Evolutionary conservation across 805 yeast genomes (phyloP).

Genomic region (Blastobotrys muscicola): DNA sequence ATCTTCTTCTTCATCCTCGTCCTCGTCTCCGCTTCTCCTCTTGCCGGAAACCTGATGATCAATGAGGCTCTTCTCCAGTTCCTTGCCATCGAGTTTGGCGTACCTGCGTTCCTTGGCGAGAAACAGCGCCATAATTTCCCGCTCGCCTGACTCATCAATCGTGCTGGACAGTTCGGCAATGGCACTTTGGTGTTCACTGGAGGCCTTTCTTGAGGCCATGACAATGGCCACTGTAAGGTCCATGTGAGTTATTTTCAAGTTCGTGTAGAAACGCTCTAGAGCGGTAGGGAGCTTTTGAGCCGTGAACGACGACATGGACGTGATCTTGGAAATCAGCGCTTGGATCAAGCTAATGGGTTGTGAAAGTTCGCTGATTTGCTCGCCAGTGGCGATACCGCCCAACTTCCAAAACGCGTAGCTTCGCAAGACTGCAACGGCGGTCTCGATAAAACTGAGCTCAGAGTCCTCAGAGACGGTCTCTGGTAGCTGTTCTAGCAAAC

Average conservation of each 20-base stretch:
- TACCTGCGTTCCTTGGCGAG: slow-evolving; percentile 40
- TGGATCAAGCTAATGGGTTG: not conserved
- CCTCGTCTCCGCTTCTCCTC: slow-evolving; percentile 2
- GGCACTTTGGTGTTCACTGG: slow-evolving; percentile 6
- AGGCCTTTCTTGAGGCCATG: too few relatives aligned
- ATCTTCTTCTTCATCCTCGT: not conserved
- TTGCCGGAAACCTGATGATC: not conserved
- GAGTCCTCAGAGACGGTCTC: not conserved
- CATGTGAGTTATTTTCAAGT: too few relatives aligned
- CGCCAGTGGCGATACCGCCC: slow-evolving; percentile 2
- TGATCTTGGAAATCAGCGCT: not conserved
- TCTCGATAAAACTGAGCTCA: not conserved
- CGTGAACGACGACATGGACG: not conserved
- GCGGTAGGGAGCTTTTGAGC: not conserved
- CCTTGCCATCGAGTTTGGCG: slow-evolving; percentile 21
- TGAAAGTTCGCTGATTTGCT: not conserved
- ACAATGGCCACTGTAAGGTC: too few relatives aligned
- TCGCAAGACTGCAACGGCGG: slow-evolving; percentile 3
- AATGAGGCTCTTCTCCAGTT: slow-evolving; percentile 8
- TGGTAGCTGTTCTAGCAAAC: not conserved
- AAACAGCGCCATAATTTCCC: slow-evolving; percentile 33
- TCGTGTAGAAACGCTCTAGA: too few relatives aligned
- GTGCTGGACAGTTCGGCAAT: slow-evolving; percentile 22
- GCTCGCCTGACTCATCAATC: slow-evolving; percentile 18
- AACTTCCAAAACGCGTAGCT: slow-evolving; percentile 10